Conservation (phyloP, 2,329 filamentous ascomycete genomes). For the Coccinonectria pachysandricola region DNA sequence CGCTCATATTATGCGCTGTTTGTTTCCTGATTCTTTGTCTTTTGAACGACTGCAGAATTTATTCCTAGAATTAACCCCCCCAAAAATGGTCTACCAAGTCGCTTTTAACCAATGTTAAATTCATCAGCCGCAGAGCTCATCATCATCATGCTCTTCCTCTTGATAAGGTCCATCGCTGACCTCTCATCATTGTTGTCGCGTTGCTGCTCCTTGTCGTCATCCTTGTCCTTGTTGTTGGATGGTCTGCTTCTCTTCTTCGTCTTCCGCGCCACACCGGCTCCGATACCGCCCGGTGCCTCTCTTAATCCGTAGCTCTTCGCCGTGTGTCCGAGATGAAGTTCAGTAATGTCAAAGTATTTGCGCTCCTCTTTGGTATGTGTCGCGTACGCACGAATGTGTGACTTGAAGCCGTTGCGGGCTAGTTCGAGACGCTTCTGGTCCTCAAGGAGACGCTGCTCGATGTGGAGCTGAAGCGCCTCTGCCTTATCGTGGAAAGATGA, state of each 20-base stretch:
- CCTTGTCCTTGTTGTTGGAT: constrained; percentile 21
- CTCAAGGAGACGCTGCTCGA: constrained; percentile 49
- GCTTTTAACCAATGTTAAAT: constrained; percentile 58
- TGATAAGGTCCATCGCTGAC: constrained; percentile 35
- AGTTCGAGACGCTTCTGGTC: constrained; percentile 64
- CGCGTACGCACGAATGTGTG: constrained; percentile 87
- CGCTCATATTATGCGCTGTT: no score
- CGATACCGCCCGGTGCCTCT: constrained; percentile 79
- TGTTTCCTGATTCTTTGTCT: no score
- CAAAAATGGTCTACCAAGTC: no score
- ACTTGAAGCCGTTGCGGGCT: constrained; percentile 78
- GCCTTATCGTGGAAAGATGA: constrained; percentile 39
- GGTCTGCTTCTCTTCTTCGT: constrained; percentile 32
- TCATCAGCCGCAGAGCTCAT: constrained; percentile 54
- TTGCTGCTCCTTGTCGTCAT: constrained; percentile 23
- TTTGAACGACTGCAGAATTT: no score
- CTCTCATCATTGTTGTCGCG: constrained; percentile 27
- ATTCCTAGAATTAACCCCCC: no score
- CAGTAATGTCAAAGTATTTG: constrained; percentile 80
- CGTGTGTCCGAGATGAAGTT: constrained; percentile 82
- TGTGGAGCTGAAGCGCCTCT: constrained; percentile 47
- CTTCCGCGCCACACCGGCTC: constrained; percentile 41
- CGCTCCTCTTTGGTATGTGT: constrained; percentile 85
- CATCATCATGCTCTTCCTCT: constrained; percentile 54
- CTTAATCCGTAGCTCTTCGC: constrained; percentile 88